These are phyloP conservation scores for Chenopodium formosanum DNA, from an alignment of 148 eudicot species.

Conservation along the genomic window DNA sequence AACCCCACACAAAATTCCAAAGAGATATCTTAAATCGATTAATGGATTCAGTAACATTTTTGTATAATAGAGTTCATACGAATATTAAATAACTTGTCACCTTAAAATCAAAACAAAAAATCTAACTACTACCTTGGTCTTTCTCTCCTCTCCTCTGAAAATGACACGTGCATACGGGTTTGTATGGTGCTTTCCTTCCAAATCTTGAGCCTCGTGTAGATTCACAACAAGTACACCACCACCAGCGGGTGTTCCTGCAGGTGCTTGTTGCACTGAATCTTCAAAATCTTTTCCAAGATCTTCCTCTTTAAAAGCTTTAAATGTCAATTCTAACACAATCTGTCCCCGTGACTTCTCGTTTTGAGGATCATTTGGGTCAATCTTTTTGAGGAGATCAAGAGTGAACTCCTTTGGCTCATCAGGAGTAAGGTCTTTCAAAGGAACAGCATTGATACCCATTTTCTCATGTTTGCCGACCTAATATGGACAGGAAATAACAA, in stretches of 20 bases:
- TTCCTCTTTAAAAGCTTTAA: slow-evolving; percentile 72
- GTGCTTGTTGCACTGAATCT: slow-evolving; percentile 50
- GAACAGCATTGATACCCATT: slow-evolving; percentile 79
- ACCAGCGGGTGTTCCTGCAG: slow-evolving; percentile 79
- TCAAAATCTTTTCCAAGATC: slow-evolving; percentile 50
- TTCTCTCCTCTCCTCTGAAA: slow-evolving; percentile 83
- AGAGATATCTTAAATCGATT: neutral
- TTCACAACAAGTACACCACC: slow-evolving; percentile 73
- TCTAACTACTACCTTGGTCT: slow-evolving; percentile 61
- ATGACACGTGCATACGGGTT: slow-evolving; percentile 73
- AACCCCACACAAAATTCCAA: neutral
- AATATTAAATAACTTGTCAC: neutral
- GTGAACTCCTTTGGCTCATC: slow-evolving; percentile 64
- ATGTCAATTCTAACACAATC: slow-evolving; percentile 60
- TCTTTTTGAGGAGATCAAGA: slow-evolving; percentile 59
- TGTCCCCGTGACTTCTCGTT: slow-evolving; percentile 84
- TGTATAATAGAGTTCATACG: neutral
- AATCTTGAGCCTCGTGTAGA: slow-evolving; percentile 76
- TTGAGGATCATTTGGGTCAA: slow-evolving; percentile 63
- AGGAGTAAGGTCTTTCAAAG: slow-evolving; percentile 69
- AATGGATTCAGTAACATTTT: neutral
- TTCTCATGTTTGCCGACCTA: slow-evolving; percentile 83
- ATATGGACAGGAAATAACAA: neutral
- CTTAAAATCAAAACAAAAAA: neutral
- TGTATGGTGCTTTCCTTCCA: slow-evolving; percentile 90